Conservation (phyloP, 441 rosid species). For the Metrosideros polymorpha region DNA sequence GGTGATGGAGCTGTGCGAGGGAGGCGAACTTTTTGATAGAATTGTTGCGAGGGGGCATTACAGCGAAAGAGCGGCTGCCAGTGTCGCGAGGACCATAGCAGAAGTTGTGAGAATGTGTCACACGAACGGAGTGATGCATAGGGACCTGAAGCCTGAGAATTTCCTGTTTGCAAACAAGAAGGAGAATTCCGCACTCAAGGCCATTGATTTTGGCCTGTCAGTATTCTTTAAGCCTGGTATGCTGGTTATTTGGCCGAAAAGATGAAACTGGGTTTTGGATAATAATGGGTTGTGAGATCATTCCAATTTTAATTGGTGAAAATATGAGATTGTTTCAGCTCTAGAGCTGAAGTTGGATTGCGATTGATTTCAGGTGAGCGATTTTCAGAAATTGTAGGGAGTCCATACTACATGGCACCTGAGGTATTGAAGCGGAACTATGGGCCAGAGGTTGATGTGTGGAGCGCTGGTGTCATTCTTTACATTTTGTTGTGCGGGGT, state of each 20-base stretch:
- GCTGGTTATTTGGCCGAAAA: background rate
- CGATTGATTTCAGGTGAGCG: slow-evolving; percentile 43
- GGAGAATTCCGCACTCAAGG: slow-evolving; percentile 75
- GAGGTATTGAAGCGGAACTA: slow-evolving; percentile 87
- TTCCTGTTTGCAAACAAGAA: slow-evolving; percentile 84
- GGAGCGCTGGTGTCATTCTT: slow-evolving; percentile 94
- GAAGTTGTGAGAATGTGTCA: slow-evolving; percentile 96
- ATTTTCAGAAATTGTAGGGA: slow-evolving; percentile 91
- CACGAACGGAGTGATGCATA: slow-evolving; percentile 78
- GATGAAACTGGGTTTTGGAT: background rate
- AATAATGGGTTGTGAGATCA: background rate
- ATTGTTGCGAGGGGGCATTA: slow-evolving; percentile 97
- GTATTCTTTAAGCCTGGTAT: slow-evolving; percentile 76
- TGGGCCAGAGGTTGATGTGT: slow-evolving; percentile 88
- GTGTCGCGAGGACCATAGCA: slow-evolving; percentile 63
- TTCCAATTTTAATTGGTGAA: background rate
- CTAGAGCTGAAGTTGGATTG: background rate
- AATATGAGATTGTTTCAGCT: background rate
- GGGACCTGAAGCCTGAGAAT: slow-evolving; percentile 96
- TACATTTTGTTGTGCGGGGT: slow-evolving; percentile 88
- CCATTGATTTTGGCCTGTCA: slow-evolving; percentile 89
- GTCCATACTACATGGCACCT: slow-evolving; percentile 98
- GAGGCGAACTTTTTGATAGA: slow-evolving; percentile 95
- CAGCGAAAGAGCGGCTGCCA: slow-evolving; percentile 83
- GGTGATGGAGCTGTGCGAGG: slow-evolving; percentile 95